Evolutionary conservation across 768 basidiomycete genomes (phyloP).

Genomic region (Flagelloscypha sp.): DNA sequence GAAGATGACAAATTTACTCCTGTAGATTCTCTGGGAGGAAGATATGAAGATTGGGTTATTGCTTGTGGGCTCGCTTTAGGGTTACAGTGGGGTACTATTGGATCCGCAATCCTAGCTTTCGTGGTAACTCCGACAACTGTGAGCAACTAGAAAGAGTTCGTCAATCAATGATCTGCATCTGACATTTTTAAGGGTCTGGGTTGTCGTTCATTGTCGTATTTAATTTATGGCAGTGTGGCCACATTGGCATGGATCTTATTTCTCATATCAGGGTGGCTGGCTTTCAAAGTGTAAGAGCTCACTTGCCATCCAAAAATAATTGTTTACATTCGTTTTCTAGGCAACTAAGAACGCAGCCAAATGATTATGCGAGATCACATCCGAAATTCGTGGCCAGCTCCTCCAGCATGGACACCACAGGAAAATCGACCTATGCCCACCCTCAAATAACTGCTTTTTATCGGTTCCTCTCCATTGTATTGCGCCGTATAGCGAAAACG

Average conservation of each 20-base stretch:
- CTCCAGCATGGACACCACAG: no score
- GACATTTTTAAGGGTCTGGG: constrained; percentile 19
- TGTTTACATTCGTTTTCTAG: no score
- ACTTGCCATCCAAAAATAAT: no score
- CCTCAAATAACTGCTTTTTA: constrained; percentile 6
- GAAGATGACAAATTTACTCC: neutral
- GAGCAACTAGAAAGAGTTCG: no score
- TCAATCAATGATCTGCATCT: no score
- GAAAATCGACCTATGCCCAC: neutral
- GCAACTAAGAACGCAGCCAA: no score
- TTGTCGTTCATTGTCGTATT: constrained; percentile 24
- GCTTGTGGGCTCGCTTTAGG: constrained; percentile 21
- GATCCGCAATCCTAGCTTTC: constrained; percentile 18
- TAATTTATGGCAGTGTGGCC: constrained; percentile 20
- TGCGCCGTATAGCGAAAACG: constrained; percentile 19
- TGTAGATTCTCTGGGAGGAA: no score
- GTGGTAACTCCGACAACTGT: constrained; percentile 23
- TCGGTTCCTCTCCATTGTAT: constrained; percentile 8
- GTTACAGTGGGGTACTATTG: constrained; percentile 26
- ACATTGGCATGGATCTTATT: constrained; percentile 23
- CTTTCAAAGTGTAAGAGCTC: no score
- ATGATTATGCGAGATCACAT: no score
- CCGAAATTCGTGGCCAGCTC: constrained; percentile 6
- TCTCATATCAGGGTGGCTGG: constrained; percentile 23
- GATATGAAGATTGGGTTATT: constrained; percentile 18